These are phyloP conservation scores for Hysterangium stoloniferum DNA, from an alignment of 768 basidiomycete species.

Conservation along the genomic window DNA sequence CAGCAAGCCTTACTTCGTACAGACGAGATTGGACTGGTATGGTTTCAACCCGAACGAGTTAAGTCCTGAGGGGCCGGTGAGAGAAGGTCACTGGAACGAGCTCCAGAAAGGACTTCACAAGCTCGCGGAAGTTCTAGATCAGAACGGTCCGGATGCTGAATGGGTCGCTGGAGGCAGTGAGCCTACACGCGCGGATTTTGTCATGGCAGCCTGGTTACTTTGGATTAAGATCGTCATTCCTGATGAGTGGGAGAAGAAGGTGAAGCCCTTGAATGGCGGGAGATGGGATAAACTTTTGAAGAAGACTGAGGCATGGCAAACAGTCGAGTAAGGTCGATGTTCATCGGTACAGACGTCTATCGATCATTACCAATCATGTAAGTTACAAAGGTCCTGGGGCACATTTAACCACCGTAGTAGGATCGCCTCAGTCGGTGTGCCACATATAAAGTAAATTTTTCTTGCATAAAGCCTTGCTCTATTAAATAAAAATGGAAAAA, in stretches of 20 bases:
- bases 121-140: slow-evolving; percentile 54
- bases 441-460: too few species aligned
- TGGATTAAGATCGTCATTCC: slow-evolving; percentile 70
- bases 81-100: slow-evolving; percentile 9
- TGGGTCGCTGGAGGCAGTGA: slow-evolving; percentile 57
- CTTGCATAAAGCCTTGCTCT: too few species aligned
- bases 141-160: slow-evolving; percentile 32
- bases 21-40: slow-evolving; percentile 25
- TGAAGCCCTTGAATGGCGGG: slow-evolving; percentile 65
- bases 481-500: too few species aligned
- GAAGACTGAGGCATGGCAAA: background rate
- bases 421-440: too few species aligned
- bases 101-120: slow-evolving; percentile 56
- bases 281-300: slow-evolving; percentile 59
- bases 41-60: slow-evolving; percentile 32
- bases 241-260: slow-evolving; percentile 63
- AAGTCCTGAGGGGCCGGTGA: background rate
- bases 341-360: too few species aligned
- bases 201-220: slow-evolving; percentile 59
- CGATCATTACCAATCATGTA: too few species aligned
- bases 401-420: too few species aligned
- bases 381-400: too few species aligned
- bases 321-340: too few species aligned
- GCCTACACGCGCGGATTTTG: slow-evolving; percentile 70
- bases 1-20: slow-evolving; percentile 43